A percentile compares a stretch with the other conserved stretches of the same genome.
phyloP scores from a whole-genome alignment of 2,329 filamentous ascomycete species.

The Sordariomycetes sp. region DNA sequence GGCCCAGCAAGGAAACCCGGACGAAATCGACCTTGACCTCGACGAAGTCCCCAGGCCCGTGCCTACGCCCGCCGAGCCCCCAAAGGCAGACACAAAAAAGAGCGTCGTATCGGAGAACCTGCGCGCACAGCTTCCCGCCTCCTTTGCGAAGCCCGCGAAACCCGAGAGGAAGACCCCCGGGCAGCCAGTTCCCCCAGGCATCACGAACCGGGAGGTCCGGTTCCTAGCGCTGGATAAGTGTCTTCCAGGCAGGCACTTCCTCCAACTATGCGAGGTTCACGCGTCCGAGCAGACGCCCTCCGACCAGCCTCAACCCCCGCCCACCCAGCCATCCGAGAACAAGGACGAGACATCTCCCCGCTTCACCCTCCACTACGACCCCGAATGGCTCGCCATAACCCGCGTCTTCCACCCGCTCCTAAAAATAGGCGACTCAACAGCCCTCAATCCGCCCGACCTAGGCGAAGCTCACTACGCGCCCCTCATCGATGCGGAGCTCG shows the following conservation, averaged over 20 bases:
- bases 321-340: not conserved
- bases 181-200: conserved; percentile 54
- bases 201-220: conserved; percentile 65
- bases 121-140: conserved; percentile 62
- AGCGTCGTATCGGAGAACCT: conserved; percentile 44
- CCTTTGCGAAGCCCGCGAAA: conserved; percentile 40
- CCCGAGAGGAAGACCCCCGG: conserved; percentile 29
- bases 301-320: conserved; percentile 11
- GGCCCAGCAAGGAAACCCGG: conserved; percentile 33
- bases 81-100: conserved; percentile 8
- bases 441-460: conserved; percentile 40
- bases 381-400: conserved; percentile 90
- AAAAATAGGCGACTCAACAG: conserved; percentile 44
- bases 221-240: conserved; percentile 94
- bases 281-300: conserved; percentile 27
- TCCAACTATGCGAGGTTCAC: conserved; percentile 60
- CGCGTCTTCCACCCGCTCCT: conserved; percentile 62
- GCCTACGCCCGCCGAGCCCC: conserved; percentile 3
- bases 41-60: conserved; percentile 16
- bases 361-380: conserved; percentile 64
- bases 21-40: conserved; percentile 59
- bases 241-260: conserved; percentile 62
- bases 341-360: conserved; percentile 20
- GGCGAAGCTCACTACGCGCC: conserved; percentile 56
- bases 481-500: conserved; percentile 54